These are phyloP conservation scores for Aspergillus spinulosporus DNA, from an alignment of 2,329 filamentous ascomycete species.

Conservation along the genomic window DNA sequence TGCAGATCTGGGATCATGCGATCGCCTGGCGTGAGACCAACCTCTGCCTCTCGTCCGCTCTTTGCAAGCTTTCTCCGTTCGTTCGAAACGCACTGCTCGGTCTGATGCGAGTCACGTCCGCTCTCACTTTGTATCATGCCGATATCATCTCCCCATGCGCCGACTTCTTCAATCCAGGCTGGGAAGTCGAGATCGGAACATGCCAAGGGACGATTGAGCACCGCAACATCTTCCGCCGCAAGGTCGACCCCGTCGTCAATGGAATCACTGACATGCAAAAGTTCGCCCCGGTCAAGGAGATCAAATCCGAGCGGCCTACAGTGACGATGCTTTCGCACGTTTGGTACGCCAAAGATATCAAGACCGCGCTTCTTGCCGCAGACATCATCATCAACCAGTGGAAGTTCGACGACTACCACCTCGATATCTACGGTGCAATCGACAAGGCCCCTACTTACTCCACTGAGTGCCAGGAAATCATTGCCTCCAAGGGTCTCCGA, in stretches of 20 bases:
- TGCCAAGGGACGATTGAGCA: slow-evolving; percentile 59
- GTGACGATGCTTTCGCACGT: slow-evolving; percentile 65
- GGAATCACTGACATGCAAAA: slow-evolving; percentile 65
- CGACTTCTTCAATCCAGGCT: slow-evolving; percentile 65
- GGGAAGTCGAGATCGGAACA: slow-evolving; percentile 64
- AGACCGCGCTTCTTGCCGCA: slow-evolving; percentile 62
- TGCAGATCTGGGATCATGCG: slow-evolving; percentile 65
- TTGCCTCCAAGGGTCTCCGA: slow-evolving; percentile 56
- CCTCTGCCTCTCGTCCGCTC: slow-evolving; percentile 51
- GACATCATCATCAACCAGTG: slow-evolving; percentile 66
- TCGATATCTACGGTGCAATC: slow-evolving; percentile 64
- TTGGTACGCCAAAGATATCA: slow-evolving; percentile 60
- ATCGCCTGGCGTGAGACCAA: slow-evolving; percentile 62
- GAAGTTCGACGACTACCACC: slow-evolving; percentile 64
- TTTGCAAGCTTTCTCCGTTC: slow-evolving; percentile 52
- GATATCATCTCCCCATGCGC: slow-evolving; percentile 60
- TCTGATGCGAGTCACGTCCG: slow-evolving; percentile 50
- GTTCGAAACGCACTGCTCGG: slow-evolving; percentile 52
- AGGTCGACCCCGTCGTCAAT: slow-evolving; percentile 66
- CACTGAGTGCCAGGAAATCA: slow-evolving; percentile 59
- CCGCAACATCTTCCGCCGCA: slow-evolving; percentile 58
- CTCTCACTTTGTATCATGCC: slow-evolving; percentile 55
- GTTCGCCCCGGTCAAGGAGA: slow-evolving; percentile 61
- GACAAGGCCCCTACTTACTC: slow-evolving; percentile 64
- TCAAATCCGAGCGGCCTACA: slow-evolving; percentile 60